Evolutionary conservation across 2,329 filamentous ascomycete species (phyloP).

Genomic region (Cephalotrichum gorgonifer): DNA sequence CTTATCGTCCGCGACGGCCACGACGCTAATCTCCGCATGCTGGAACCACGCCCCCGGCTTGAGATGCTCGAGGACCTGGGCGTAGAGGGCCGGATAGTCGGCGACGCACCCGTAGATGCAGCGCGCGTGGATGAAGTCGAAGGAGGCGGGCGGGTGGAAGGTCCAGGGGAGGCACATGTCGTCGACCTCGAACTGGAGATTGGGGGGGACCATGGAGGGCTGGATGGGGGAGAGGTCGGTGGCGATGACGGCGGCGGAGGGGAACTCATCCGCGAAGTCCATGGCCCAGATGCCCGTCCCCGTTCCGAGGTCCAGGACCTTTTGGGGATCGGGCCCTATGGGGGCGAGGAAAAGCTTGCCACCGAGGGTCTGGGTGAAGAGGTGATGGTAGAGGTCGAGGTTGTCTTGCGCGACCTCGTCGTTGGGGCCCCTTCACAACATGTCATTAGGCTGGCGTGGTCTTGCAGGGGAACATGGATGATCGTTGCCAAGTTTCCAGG

Average conservation of each 20-base stretch:
- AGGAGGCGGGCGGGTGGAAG: slow-evolving; percentile 10
- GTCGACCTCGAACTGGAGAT: slow-evolving; percentile 55
- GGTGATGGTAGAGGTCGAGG: slow-evolving; percentile 26
- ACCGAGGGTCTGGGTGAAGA: slow-evolving; percentile 18
- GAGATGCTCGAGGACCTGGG: slow-evolving; percentile 2
- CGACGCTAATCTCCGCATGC: too few species aligned
- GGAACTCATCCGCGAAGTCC: slow-evolving; percentile 40
- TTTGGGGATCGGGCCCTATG: slow-evolving; percentile 32
- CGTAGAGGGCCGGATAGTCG: not conserved
- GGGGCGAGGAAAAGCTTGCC: slow-evolving; percentile 38
- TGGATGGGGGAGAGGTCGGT: slow-evolving; percentile 51
- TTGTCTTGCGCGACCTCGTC: slow-evolving; percentile 27
- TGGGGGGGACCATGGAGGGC: slow-evolving; percentile 47
- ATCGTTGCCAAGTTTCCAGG: too few species aligned
- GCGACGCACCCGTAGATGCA: not conserved
- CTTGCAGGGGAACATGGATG: too few species aligned
- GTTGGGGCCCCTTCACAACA: too few species aligned
- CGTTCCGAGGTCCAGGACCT: slow-evolving; percentile 46
- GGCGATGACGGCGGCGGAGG: slow-evolving; percentile 26
- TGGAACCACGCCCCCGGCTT: too few species aligned
- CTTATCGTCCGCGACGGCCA: too few species aligned
- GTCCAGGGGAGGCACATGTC: slow-evolving; percentile 44
- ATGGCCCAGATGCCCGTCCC: slow-evolving; percentile 52
- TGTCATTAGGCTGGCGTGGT: too few species aligned
- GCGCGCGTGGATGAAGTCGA: slow-evolving; percentile 1